Conservation (phyloP, 2,329 filamentous ascomycete species). For the Seiridium unicorne region DNA sequence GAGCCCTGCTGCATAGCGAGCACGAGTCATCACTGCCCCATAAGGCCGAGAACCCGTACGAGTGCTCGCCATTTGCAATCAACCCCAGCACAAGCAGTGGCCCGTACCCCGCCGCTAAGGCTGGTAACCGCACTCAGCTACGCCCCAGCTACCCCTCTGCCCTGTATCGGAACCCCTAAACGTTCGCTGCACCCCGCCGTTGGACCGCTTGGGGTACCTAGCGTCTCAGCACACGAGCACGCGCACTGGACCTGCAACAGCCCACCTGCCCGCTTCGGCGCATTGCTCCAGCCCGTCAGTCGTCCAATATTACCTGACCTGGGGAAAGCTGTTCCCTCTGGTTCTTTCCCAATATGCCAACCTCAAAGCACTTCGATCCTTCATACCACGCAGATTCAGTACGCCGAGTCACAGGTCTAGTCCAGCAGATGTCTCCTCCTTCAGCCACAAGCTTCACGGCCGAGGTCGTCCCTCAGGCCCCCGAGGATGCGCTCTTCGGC, state of each 20-base stretch:
- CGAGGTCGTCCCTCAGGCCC: conserved; percentile 80
- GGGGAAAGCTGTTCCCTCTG: background rate
- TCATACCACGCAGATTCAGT: conserved; percentile 42
- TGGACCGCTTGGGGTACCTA: background rate
- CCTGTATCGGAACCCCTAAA: too few species aligned
- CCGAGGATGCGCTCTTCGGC: conserved; percentile 93
- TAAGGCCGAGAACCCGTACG: background rate
- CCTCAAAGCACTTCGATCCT: conserved; percentile 32
- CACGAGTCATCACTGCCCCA: background rate
- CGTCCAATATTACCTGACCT: background rate
- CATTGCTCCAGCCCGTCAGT: background rate
- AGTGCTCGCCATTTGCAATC: background rate
- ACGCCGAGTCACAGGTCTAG: conserved; percentile 59
- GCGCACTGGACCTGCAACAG: background rate
- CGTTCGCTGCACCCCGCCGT: background rate
- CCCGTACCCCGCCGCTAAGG: background rate
- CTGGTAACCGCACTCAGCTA: conserved; percentile 1
- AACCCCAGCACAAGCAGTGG: background rate
- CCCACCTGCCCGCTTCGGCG: conserved; percentile 6
- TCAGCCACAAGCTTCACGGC: conserved; percentile 69
- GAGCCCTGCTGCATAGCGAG: too few species aligned
- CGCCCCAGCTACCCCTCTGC: background rate
- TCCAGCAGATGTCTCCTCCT: conserved; percentile 67
- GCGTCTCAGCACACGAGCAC: too few species aligned
- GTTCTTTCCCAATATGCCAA: conserved; percentile 30